phyloP scores from a whole-genome alignment of 2,329 filamentous ascomycete genomes.

The Colletotrichum sp. region DNA sequence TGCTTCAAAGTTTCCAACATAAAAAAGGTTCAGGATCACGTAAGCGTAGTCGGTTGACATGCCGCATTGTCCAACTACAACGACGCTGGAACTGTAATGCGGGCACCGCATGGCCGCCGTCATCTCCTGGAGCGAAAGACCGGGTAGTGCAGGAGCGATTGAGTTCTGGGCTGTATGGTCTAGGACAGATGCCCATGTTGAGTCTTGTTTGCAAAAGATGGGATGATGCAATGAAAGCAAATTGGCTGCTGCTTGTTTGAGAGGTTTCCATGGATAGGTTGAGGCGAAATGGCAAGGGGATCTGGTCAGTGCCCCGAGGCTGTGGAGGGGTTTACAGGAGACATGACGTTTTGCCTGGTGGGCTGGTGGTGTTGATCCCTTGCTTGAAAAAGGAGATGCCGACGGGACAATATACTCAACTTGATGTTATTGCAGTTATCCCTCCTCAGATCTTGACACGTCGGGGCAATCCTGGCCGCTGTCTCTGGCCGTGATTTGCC shows the following conservation, averaged over 20 bases:
- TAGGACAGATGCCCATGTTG: neutral
- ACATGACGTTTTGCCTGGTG: slow-evolving; percentile 9
- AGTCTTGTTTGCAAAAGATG: neutral
- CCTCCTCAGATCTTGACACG: neutral
- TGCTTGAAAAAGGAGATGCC: neutral
- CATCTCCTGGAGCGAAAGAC: neutral
- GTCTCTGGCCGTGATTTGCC: neutral
- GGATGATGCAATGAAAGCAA: neutral
- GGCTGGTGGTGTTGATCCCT: neutral
- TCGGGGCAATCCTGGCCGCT: neutral
- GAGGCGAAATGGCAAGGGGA: neutral
- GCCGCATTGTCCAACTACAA: neutral
- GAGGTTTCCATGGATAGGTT: neutral
- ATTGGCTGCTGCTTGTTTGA: neutral
- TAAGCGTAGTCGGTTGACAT: neutral
- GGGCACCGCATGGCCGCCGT: neutral
- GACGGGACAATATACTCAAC: neutral
- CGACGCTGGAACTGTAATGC: neutral
- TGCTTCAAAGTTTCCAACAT: neutral
- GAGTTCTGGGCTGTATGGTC: neutral
- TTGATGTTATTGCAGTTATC: neutral
- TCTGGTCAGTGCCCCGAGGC: neutral
- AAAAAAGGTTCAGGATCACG: neutral
- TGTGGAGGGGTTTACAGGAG: neutral
- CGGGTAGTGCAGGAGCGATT: neutral